Evolutionary conservation across 1,284 basidiomycete species (phyloP).

Genomic region (Agroathelia rolfsii): DNA sequence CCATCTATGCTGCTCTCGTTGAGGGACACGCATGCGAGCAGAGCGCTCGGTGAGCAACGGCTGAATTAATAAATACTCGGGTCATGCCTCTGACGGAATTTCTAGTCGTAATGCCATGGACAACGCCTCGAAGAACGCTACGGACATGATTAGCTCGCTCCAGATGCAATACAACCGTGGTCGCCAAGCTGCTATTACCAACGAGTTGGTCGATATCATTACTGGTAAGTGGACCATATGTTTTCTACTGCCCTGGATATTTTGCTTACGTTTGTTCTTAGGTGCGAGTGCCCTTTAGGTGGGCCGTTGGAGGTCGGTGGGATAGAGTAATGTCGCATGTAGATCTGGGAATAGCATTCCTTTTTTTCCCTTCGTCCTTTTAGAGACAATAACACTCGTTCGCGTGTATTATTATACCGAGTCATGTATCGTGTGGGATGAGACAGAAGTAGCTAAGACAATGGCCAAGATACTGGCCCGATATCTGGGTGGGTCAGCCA

Average conservation of each 20-base stretch:
- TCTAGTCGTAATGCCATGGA: conserved; percentile 95
- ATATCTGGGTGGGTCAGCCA: no score
- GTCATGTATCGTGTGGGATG: no score
- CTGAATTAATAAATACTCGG: no score
- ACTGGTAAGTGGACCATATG: conserved; percentile 78
- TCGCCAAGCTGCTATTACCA: conserved; percentile 96
- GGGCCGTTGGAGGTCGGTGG: no score
- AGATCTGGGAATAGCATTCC: no score
- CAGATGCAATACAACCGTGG: conserved; percentile 98
- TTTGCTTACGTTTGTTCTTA: not conserved
- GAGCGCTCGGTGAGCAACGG: conserved; percentile 59
- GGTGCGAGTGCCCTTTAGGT: not conserved
- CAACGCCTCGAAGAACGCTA: conserved; percentile 98
- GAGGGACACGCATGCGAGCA: conserved; percentile 97
- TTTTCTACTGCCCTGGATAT: no score
- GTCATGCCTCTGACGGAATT: conserved; percentile 12
- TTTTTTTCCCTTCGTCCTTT: no score
- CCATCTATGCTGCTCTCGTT: conserved; percentile 89
- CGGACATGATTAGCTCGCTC: conserved; percentile 79
- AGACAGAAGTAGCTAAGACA: no score
- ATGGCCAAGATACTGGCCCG: no score
- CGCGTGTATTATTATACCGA: no score
- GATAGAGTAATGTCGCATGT: no score
- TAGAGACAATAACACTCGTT: no score
- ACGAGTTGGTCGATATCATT: conserved; percentile 92